These are phyloP conservation scores for Podila epicladia DNA, from an alignment of 192 early-diverging fungal genomes.

Conservation along the genomic window DNA sequence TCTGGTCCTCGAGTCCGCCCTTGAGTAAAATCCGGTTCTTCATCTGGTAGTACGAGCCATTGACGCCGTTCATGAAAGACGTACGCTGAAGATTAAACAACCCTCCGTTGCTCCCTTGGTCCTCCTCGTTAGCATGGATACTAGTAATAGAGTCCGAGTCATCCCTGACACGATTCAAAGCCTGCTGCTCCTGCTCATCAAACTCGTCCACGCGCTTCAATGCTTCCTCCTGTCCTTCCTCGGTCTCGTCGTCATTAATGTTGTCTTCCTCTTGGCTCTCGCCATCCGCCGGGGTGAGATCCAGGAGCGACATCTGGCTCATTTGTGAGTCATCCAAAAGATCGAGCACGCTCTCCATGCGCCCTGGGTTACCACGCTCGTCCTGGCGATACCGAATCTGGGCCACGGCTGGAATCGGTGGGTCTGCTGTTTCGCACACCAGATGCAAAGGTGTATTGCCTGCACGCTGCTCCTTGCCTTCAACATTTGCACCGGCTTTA, in stretches of 20 bases:
- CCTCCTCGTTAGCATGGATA: conserved; percentile 1
- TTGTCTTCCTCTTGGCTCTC: conserved; percentile 16
- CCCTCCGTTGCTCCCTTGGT: background rate
- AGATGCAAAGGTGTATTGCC: conserved; percentile 42
- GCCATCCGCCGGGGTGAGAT: background rate
- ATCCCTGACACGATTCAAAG: conserved; percentile 23
- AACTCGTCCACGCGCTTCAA: conserved; percentile 17
- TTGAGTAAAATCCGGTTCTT: conserved; percentile 35
- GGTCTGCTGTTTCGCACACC: conserved; percentile 38
- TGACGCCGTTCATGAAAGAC: background rate
- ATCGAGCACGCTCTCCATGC: conserved; percentile 3
- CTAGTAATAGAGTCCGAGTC: conserved; percentile 28
- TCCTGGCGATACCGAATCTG: conserved; percentile 7
- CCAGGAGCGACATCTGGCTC: conserved; percentile 22
- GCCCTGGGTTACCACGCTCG: background rate
- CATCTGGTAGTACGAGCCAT: conserved; percentile 22
- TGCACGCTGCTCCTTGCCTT: conserved; percentile 32
- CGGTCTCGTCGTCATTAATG: conserved; percentile 7
- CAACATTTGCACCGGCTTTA: conserved; percentile 42
- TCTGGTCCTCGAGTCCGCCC: conserved; percentile 45
- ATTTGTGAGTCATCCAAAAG: background rate
- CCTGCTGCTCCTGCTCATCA: conserved; percentile 42
- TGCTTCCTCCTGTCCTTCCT: conserved; percentile 26
- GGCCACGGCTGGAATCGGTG: conserved; percentile 10
- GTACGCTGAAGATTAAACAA: too few species aligned